A percentile compares a stretch with the other conserved stretches of the same genome.
phyloP scores from a whole-genome alignment of 129 eudicot genomes.

The Saussurea involucrata region DNA sequence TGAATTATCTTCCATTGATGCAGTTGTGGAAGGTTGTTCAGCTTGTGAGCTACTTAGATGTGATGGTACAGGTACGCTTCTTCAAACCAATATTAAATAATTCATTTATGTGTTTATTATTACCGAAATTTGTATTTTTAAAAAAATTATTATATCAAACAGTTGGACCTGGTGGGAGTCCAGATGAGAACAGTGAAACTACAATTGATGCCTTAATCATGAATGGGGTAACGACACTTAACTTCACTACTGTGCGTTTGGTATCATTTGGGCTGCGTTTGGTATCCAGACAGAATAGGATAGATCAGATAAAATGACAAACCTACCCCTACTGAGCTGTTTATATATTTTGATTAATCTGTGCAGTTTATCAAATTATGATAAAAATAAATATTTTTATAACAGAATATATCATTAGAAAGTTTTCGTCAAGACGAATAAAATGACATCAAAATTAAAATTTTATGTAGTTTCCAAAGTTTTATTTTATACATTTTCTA shows the following conservation, averaged over 20 bases:
- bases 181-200: slow-evolving; percentile 92
- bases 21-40: slow-evolving; percentile 86
- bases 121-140: not conserved
- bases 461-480: too few species aligned
- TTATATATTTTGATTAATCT: too few species aligned
- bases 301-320: too few species aligned
- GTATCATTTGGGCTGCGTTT: too few species aligned
- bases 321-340: too few species aligned
- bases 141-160: slow-evolving; percentile 12
- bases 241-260: not conserved
- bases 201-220: slow-evolving; percentile 90
- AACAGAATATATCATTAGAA: too few species aligned
- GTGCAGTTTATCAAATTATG: too few species aligned
- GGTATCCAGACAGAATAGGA: too few species aligned
- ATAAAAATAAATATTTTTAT: too few species aligned
- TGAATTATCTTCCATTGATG: slow-evolving; percentile 69
- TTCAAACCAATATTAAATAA: not conserved
- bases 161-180: slow-evolving; percentile 99
- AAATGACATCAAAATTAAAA: too few species aligned
- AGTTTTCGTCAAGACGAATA: too few species aligned
- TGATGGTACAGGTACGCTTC: slow-evolving; percentile 73
- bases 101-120: not conserved
- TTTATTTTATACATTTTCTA: too few species aligned
- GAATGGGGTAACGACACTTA: slow-evolving; percentile 69
- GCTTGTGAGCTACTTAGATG: slow-evolving; percentile 78